Evolutionary conservation across 495 filamentous ascomycete species (phyloP), one percentile per base, ranked within the genome.

Genomic region (Hyaloscypha finlandica): DNA sequence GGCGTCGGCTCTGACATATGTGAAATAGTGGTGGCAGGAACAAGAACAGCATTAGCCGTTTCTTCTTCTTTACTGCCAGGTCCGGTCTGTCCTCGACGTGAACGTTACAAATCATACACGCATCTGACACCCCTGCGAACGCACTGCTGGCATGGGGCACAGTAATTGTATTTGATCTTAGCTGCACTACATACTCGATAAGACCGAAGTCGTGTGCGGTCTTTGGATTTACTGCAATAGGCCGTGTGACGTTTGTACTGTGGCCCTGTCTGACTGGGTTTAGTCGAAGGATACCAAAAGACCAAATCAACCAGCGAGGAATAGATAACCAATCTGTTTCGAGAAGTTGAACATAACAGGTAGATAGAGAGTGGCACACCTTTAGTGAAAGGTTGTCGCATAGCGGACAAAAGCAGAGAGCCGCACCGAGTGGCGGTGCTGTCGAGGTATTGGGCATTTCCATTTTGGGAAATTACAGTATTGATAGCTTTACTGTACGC

Each of bases 91-190:
- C 12, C 25, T 31, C 31, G 29, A 3, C 19, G 60, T 48, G 19
- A n/a, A 2, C 9, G 37, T 62, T 3, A 4, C 22, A 20, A 6
- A 25, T 68, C 65, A 62, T 65, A 71, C 6, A 68, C 29, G 29
- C 69, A 71, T 22, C 29, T 54, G 32, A 71, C 35, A 8, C 54
- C 48, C 35, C 62, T 71, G 22, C 56, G 52, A 12, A 51, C 55
- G 45, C 69, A 71, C 35, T 61, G 69, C 31, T 42, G 35, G 57
- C 66, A 71, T 3, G 58, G 69, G 12, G 61, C 30, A 11, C 42
- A 42, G 35, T 61, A 68, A 42, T 61, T 64, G 33, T 66, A 71
- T 65, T 71, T 71, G 14, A 68, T 71, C 45, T 71, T 71, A 11
- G 69, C 45, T n/a, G 53, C 30, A 45, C 58, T 71, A 59, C 69